A percentile compares a stretch with the other conserved stretches of the same genome.
Evolutionary conservation across 208 protist species (phyloP).

Genomic region (Porcisia hertigi): DNA sequence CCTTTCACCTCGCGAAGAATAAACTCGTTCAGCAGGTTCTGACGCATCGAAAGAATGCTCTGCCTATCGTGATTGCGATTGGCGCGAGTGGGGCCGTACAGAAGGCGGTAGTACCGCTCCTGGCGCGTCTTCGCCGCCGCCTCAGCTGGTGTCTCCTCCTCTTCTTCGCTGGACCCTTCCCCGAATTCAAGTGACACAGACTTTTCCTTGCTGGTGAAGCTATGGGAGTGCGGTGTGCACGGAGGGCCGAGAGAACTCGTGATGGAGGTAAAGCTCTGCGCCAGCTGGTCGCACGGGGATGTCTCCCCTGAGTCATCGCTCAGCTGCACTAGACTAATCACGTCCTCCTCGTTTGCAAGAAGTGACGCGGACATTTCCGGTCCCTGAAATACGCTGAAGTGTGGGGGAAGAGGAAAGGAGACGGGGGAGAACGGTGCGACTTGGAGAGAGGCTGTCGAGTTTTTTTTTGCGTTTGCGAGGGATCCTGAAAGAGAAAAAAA

Average conservation of each 20-base stretch:
- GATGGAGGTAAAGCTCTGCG: constrained; percentile 36
- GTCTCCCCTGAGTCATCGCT: constrained; percentile 28
- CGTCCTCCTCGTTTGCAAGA: constrained; percentile 6
- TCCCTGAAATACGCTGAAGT: not conserved
- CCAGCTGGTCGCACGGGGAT: constrained; percentile 32
- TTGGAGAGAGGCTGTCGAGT: not conserved
- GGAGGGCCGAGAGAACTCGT: constrained; percentile 44
- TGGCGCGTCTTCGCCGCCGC: constrained; percentile 20
- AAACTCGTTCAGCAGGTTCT: constrained; percentile 79
- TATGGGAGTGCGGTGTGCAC: constrained; percentile 22
- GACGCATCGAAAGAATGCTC: constrained; percentile 51
- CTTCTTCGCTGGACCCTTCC: constrained; percentile 29
- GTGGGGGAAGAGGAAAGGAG: not conserved
- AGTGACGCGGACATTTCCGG: constrained; percentile 5
- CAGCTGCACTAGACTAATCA: constrained; percentile 25
- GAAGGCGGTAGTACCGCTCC: constrained; percentile 23
- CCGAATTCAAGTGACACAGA: constrained; percentile 27
- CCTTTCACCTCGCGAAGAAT: constrained; percentile 57
- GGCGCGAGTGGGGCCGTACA: constrained; percentile 46
- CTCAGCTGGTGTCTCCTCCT: constrained; percentile 21
- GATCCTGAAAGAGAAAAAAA: not conserved
- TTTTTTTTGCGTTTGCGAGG: not conserved
- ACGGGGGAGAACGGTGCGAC: not conserved
- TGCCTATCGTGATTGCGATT: constrained; percentile 56
- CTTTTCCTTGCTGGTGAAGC: constrained; percentile 14